Evolutionary conservation across 352 stramenopile species (phyloP).

Genomic region (Globisporangium camurandrum): DNA sequence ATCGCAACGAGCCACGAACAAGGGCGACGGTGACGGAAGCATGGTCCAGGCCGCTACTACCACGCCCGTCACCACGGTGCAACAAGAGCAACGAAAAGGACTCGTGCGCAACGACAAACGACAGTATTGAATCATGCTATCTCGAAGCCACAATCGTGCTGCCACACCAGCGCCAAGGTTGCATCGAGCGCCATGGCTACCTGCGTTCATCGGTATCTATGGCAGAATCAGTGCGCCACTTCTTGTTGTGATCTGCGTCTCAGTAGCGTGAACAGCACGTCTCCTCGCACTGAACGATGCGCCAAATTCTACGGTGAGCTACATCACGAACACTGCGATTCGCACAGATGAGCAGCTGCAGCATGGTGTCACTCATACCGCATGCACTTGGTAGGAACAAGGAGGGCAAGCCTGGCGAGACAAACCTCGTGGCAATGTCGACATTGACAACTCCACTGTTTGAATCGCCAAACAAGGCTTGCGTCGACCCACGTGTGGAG

Average conservation of each 20-base stretch:
- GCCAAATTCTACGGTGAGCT: conserved; percentile 9
- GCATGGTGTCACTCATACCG: not conserved
- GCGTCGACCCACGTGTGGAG: too few species aligned
- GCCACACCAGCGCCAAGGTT: too few species aligned
- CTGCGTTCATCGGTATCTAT: not conserved
- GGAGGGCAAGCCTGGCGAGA: not conserved
- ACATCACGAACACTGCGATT: not conserved
- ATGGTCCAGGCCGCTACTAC: too few species aligned
- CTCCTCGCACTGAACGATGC: conserved; percentile 8
- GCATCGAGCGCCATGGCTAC: not conserved
- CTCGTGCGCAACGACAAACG: too few species aligned
- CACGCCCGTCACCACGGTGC: too few species aligned
- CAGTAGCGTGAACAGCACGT: conserved; percentile 2
- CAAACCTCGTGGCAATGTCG: not conserved
- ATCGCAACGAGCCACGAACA: not conserved
- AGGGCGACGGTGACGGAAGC: too few species aligned
- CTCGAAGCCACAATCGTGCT: too few species aligned
- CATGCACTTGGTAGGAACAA: too few species aligned
- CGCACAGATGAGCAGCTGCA: not conserved
- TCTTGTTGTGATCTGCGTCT: conserved; percentile 6
- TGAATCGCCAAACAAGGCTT: too few species aligned
- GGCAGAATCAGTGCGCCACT: conserved; percentile 2
- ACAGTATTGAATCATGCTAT: too few species aligned
- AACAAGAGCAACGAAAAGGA: too few species aligned
- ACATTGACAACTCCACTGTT: not conserved